A percentile compares a stretch with the other conserved stretches of the same genome.
Evolutionary conservation across 2,329 filamentous ascomycete species (phyloP).

Genomic region (Ciborinia camelliae): DNA sequence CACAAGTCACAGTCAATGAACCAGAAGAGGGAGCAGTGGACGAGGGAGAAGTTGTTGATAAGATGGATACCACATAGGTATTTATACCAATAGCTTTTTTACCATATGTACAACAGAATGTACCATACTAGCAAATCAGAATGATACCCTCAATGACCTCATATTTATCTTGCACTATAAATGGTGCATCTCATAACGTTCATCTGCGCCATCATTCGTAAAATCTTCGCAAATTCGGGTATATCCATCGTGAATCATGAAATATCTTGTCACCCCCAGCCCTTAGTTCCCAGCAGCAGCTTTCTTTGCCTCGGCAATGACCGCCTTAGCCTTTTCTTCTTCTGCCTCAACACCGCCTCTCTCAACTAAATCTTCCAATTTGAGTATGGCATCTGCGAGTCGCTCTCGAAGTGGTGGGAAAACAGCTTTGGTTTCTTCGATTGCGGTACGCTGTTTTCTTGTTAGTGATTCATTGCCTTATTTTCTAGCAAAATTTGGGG

Average conservation of each 20-base stretch:
- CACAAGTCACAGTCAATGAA: slow-evolving; percentile 49
- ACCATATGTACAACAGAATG: slow-evolving; percentile 27
- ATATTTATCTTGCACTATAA: neutral
- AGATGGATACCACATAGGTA: slow-evolving; percentile 61
- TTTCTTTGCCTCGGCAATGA: slow-evolving; percentile 46
- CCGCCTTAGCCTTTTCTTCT: slow-evolving; percentile 51
- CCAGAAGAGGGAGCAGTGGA: slow-evolving; percentile 38
- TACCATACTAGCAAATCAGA: slow-evolving; percentile 32
- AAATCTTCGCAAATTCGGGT: slow-evolving; percentile 7
- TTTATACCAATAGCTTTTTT: neutral
- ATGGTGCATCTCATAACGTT: neutral
- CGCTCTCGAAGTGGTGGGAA: slow-evolving; percentile 69
- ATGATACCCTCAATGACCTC: slow-evolving; percentile 28
- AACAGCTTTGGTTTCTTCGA: slow-evolving; percentile 84
- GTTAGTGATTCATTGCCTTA: slow-evolving; percentile 11
- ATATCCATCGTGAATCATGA: slow-evolving; percentile 13
- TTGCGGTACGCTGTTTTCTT: slow-evolving; percentile 45
- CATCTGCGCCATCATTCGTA: neutral
- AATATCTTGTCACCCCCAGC: slow-evolving; percentile 5
- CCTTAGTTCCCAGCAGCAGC: slow-evolving; percentile 46
- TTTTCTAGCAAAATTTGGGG: neutral
- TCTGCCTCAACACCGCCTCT: slow-evolving; percentile 47
- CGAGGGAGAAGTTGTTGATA: slow-evolving; percentile 46
- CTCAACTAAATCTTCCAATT: slow-evolving; percentile 74
- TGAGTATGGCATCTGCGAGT: slow-evolving; percentile 67